phyloP scores from a whole-genome alignment of 352 stramenopile species.

The Phytophthora chlamydospora region DNA sequence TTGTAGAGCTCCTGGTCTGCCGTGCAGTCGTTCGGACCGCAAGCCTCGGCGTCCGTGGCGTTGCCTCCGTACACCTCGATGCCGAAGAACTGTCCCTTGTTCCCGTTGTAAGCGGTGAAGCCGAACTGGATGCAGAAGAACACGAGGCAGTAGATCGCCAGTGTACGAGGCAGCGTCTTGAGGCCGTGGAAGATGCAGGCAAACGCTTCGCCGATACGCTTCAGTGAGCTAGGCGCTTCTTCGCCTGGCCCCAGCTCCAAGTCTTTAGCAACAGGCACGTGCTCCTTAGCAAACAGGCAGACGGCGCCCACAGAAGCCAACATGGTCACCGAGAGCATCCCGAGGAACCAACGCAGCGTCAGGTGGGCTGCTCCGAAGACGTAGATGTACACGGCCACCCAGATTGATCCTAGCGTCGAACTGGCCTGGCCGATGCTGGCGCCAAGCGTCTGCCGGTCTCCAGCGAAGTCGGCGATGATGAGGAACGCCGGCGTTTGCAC shows the following conservation, averaged over 20 bases:
- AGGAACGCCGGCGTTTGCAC: constrained; percentile 74
- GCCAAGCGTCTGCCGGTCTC: constrained; percentile 68
- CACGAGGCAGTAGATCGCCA: constrained; percentile 61
- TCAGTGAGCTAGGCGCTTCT: constrained; percentile 19
- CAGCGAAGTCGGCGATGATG: constrained; percentile 80
- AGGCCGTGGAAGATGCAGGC: constrained; percentile 51
- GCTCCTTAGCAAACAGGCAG: constrained; percentile 65
- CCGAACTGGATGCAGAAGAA: constrained; percentile 62
- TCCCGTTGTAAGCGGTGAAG: constrained; percentile 68
- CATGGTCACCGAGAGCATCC: constrained; percentile 76
- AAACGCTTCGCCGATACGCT: constrained; percentile 48
- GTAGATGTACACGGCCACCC: constrained; percentile 77
- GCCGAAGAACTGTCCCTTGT: constrained; percentile 72
- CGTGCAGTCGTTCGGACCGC: constrained; percentile 34
- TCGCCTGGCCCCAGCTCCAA: constrained; percentile 24
- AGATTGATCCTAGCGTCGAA: constrained; percentile 66
- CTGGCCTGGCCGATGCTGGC: constrained; percentile 67
- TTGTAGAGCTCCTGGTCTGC: constrained; percentile 51
- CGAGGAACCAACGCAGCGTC: constrained; percentile 69
- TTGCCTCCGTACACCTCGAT: constrained; percentile 61
- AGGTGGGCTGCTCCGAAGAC: constrained; percentile 70
- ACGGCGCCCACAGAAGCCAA: constrained; percentile 54
- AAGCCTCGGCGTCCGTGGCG: constrained; percentile 51
- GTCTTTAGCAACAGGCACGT: constrained; percentile 31
- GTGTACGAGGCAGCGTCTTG: constrained; percentile 41